phyloP scores from a whole-genome alignment of 495 filamentous ascomycete genomes.

The Hypomontagnella monticulosa region DNA sequence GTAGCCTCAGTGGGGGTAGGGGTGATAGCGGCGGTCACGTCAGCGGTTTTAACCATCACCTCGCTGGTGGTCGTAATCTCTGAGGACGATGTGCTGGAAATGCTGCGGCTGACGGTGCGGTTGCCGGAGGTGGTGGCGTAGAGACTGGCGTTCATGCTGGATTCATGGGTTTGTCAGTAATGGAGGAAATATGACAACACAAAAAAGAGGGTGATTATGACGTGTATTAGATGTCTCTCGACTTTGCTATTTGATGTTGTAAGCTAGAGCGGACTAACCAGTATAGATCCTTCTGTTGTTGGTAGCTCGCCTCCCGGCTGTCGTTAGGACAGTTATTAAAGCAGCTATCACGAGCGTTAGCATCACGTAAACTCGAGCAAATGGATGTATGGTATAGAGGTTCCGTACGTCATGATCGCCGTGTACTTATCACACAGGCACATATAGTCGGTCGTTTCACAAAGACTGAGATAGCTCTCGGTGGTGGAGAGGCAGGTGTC shows the following conservation, averaged over 20 bases:
- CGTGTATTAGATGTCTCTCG: neutral
- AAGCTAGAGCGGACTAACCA: slow-evolving; percentile 36
- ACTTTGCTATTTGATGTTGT: neutral
- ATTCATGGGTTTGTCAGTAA: neutral
- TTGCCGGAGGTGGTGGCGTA: slow-evolving; percentile 29
- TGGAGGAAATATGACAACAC: neutral
- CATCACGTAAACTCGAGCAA: neutral
- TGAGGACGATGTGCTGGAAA: slow-evolving; percentile 5
- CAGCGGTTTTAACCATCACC: slow-evolving; percentile 5
- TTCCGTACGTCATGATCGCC: slow-evolving; percentile 52
- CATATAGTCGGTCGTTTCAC: slow-evolving; percentile 49
- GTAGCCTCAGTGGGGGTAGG: neutral
- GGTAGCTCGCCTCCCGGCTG: slow-evolving; percentile 31
- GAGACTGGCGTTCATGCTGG: slow-evolving; percentile 31
- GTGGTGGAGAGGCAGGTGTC: slow-evolving; percentile 54
- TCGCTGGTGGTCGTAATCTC: slow-evolving; percentile 14
- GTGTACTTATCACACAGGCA: slow-evolving; percentile 52
- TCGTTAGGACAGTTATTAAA: slow-evolving; percentile 62
- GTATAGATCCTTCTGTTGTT: slow-evolving; percentile 52
- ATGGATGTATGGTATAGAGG: slow-evolving; percentile 1
- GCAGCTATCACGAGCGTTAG: slow-evolving; percentile 46
- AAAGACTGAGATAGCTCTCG: slow-evolving; percentile 50
- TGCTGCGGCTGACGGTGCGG: slow-evolving; percentile 25
- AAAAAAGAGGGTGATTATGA: neutral
- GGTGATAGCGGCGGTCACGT: slow-evolving; percentile 7